phyloP scores from a whole-genome alignment of 2,329 filamentous ascomycete genomes.

The Sporothrix globosa region DNA sequence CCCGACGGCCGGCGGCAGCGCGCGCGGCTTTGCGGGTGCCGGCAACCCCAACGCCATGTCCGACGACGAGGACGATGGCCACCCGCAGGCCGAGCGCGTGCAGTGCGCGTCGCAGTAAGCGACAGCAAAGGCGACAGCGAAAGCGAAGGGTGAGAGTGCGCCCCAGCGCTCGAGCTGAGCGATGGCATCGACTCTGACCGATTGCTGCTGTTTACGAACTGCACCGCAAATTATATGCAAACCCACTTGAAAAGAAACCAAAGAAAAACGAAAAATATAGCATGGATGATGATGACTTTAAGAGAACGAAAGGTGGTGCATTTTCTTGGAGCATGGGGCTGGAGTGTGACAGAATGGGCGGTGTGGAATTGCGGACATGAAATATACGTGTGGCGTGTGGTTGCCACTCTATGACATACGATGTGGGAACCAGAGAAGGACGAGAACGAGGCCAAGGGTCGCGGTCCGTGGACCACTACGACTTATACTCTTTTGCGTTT shows the following conservation, averaged over 20 bases:
- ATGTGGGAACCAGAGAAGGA: background rate
- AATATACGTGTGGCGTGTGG: background rate
- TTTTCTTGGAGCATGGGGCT: constrained; percentile 11
- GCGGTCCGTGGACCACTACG: background rate
- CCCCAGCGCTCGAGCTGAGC: background rate
- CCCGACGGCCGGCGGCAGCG: constrained; percentile 58
- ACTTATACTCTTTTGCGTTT: background rate
- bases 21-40: constrained; percentile 59
- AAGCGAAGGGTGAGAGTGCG: background rate
- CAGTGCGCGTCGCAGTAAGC: constrained; percentile 83
- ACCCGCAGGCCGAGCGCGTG: constrained; percentile 75
- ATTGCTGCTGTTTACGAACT: background rate
- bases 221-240: background rate
- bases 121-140: background rate
- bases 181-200: background rate
- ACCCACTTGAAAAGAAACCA: background rate
- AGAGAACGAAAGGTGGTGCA: background rate
- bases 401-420: background rate
- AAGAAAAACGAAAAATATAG: background rate
- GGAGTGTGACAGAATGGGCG: constrained; percentile 18
- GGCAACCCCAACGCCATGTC: constrained; percentile 63
- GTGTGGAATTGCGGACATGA: background rate
- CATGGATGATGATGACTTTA: constrained; percentile 6
- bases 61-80: constrained; percentile 78
- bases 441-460: background rate